Evolutionary conservation across 371 early-diverging fungal genomes (phyloP).

Genomic region (Rhizopus arrhizus): DNA sequence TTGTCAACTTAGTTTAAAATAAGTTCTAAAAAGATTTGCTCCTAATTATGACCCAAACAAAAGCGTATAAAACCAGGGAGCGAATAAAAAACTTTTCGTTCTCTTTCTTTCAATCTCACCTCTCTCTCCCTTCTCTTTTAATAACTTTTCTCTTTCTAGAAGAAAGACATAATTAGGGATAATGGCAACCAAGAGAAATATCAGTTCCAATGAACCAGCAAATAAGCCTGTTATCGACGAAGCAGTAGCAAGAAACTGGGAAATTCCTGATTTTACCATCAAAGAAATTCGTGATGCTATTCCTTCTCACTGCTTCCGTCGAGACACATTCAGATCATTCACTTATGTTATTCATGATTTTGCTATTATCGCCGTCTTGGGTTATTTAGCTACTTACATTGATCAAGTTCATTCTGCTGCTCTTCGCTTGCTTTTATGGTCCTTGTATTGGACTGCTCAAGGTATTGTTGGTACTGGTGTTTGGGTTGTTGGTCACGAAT

Average conservation of each 20-base stretch:
- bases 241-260: slow-evolving; percentile 56
- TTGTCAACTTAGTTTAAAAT: neutral
- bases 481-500: slow-evolving; percentile 91
- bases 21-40: neutral
- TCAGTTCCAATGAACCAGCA: neutral
- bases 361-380: slow-evolving; percentile 60
- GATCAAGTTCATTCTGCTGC: slow-evolving; percentile 51
- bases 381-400: slow-evolving; percentile 69
- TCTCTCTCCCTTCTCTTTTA: neutral
- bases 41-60: neutral
- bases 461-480: slow-evolving; percentile 83
- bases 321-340: slow-evolving; percentile 72
- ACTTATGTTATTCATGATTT: slow-evolving; percentile 73
- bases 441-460: slow-evolving; percentile 76
- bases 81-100: neutral
- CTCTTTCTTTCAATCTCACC: neutral
- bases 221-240: slow-evolving; percentile 30
- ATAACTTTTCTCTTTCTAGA: neutral
- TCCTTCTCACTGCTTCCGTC: slow-evolving; percentile 86
- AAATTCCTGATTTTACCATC: slow-evolving; percentile 75
- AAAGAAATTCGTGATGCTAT: slow-evolving; percentile 86
- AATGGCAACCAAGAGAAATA: slow-evolving; percentile 7
- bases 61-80: slow-evolving; percentile 5
- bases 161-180: neutral
- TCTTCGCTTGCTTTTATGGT: slow-evolving; percentile 68